Percentiles rank a stretch among this genome's conserved stretches.
Evolutionary conservation across 179 eudicot species (phyloP).

Genomic region (Spinacia oleracea): DNA sequence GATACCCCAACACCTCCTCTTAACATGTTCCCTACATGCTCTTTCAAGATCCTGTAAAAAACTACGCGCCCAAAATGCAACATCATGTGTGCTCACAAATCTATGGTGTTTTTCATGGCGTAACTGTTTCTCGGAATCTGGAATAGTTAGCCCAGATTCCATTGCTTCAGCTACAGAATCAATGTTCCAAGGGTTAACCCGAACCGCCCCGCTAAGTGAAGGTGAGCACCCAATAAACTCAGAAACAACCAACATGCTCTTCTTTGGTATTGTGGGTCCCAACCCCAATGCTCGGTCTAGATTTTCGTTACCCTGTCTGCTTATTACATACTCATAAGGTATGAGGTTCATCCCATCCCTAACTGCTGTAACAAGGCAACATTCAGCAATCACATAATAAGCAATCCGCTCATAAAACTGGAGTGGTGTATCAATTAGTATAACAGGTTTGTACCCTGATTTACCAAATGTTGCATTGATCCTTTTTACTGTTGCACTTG

Average conservation of each 20-base stretch:
- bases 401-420: conserved; percentile 80
- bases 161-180: conserved; percentile 85
- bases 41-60: conserved; percentile 85
- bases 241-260: conserved; percentile 91
- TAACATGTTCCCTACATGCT: conserved; percentile 79
- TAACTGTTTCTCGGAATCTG: conserved; percentile 74
- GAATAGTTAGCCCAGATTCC: conserved; percentile 57
- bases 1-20: conserved; percentile 82
- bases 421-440: conserved; percentile 65
- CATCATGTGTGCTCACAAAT: conserved; percentile 87
- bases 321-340: conserved; percentile 84
- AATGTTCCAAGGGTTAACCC: conserved; percentile 93
- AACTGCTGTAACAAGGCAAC: conserved; percentile 91
- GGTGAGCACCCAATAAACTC: conserved; percentile 96
- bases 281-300: conserved; percentile 56
- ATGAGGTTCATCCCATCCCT: conserved; percentile 96
- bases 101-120: conserved; percentile 88
- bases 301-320: conserved; percentile 71
- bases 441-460: conserved; percentile 68
- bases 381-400: conserved; percentile 82
- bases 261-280: conserved; percentile 54
- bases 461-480: conserved; percentile 61
- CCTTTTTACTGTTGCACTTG: conserved; percentile 54
- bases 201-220: conserved; percentile 87
- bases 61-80: conserved; percentile 89